Base-by-base conservation (phyloP, 176 grass and related monocot genomes). In the Aegilops longissima region DNA sequence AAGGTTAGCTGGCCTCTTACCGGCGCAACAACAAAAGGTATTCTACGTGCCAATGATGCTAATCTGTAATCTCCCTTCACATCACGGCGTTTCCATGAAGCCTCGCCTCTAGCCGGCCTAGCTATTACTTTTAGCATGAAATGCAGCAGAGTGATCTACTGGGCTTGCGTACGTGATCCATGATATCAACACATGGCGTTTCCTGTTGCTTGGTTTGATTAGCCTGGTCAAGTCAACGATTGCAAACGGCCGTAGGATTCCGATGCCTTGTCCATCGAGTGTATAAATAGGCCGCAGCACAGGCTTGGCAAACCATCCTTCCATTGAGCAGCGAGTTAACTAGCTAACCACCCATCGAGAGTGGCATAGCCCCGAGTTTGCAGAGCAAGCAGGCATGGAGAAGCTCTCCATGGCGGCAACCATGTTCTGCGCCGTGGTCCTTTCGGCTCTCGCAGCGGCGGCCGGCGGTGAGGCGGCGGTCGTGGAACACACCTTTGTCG, bases 401-500 rank as follows among this genome's bases (percentile, higher is more conserved):
- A 85, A 58, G 63, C 63, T 78, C 45, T 30, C 84, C 84, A 59
- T 78, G 84, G 45, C 62, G 9, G 63, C 74, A 9, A 40, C 83
- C 44, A 0, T 69, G 73, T 20, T 85, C 63, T 40, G 30, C 62
- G 72, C 72, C 20, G 30, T 58, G 13, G 74, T 47, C 9, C 45
- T 85, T 5, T 45, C 12, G 1, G 73, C 61, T 3, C 21, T 85
- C 3, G 73, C 73, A 0, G 73, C 29, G 5, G 39, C 29, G 20
- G 61, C 12, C 40, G 45, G 61, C 31, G 17, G 70, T 2, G 38
- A 84, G 24, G 70, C 39, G 16, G 61, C 83, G 0, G 45, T 78
- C 5, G 74, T 85, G 14, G 74, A 85, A 74, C 83, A 85, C 74
- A 78, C n/a, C 31, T 85, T 85, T 24, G n/a, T 85, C 4, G 81